These are phyloP conservation scores for Calocybe cyanea DNA, from an alignment of 768 basidiomycete genomes.

Conservation along the genomic window DNA sequence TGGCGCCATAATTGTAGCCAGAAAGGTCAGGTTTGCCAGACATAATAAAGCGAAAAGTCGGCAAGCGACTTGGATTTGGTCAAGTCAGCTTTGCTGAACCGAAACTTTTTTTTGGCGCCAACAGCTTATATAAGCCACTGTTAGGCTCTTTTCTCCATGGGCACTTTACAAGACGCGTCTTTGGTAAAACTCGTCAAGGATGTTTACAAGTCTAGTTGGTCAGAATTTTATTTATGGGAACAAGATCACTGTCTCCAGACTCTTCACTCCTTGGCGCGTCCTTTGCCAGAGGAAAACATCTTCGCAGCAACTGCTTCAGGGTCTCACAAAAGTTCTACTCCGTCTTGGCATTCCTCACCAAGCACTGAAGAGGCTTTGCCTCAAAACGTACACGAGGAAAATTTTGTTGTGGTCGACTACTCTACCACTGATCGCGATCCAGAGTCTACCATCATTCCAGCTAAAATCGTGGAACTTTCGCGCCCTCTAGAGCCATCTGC, in stretches of 20 bases:
- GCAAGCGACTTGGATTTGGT: not conserved
- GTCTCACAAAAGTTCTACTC: not conserved
- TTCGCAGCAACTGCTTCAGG: not conserved
- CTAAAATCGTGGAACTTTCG: constrained; percentile 5
- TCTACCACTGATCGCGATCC: not conserved
- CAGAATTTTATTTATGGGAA: constrained; percentile 22
- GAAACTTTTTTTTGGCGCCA: not conserved
- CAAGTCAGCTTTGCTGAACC: not conserved
- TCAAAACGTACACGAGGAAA: constrained; percentile 4
- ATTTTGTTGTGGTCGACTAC: constrained; percentile 15
- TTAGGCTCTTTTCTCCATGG: not conserved
- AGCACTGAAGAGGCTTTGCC: not conserved
- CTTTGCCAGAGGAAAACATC: not conserved
- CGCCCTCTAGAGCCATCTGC: constrained; percentile 25
- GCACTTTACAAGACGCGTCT: not conserved
- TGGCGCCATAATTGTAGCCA: constrained; percentile 93
- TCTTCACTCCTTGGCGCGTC: constrained; percentile 14
- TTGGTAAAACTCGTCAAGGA: constrained; percentile 1
- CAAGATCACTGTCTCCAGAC: constrained; percentile 14
- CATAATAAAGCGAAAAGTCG: constrained; percentile 9
- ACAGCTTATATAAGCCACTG: not conserved
- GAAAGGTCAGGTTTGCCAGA: constrained; percentile 73
- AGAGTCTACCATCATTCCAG: constrained; percentile 10
- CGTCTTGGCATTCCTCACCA: not conserved
- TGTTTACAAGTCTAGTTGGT: constrained; percentile 16